These are phyloP conservation scores for Atkinsonella texensis DNA, from an alignment of 2,329 filamentous ascomycete species.

Conservation along the genomic window DNA sequence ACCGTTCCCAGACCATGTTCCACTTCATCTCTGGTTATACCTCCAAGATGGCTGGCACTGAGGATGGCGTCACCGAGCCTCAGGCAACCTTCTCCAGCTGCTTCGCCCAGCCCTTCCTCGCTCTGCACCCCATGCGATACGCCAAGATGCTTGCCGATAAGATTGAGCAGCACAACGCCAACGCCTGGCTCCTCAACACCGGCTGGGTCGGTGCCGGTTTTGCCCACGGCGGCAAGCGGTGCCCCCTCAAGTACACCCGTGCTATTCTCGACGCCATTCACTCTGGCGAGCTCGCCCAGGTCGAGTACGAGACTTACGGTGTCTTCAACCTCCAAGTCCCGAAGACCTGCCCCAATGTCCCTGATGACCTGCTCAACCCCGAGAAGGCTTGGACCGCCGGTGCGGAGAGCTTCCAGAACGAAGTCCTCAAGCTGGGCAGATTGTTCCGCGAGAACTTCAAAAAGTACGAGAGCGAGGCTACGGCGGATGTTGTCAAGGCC, in stretches of 20 bases:
- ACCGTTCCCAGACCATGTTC: slow-evolving; percentile 96
- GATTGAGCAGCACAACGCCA: slow-evolving; percentile 89
- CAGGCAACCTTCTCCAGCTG: slow-evolving; percentile 98
- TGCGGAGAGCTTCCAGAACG: slow-evolving; percentile 66
- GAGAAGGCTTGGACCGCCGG: slow-evolving; percentile 83
- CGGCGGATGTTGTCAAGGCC: slow-evolving; percentile 62
- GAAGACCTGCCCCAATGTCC: slow-evolving; percentile 79
- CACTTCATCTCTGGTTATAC: slow-evolving; percentile 99
- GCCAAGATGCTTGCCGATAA: slow-evolving; percentile 97
- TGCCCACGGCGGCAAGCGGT: slow-evolving; percentile 86
- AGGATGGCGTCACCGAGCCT: slow-evolving; percentile 92
- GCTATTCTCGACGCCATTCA: slow-evolving; percentile 98
- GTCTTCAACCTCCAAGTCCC: slow-evolving; percentile 97
- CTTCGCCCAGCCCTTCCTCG: slow-evolving; percentile 98
- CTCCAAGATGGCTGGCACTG: slow-evolving; percentile 99
- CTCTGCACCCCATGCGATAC: slow-evolving; percentile 98
- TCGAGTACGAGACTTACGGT: slow-evolving; percentile 88
- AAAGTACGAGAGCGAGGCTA: slow-evolving; percentile 82
- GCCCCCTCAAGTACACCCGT: slow-evolving; percentile 96
- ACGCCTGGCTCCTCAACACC: slow-evolving; percentile 97
- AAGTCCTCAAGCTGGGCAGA: slow-evolving; percentile 79
- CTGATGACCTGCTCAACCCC: slow-evolving; percentile 87
- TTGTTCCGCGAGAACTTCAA: slow-evolving; percentile 97
- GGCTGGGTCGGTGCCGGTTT: slow-evolving; percentile 92
- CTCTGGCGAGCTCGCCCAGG: slow-evolving; percentile 86